Evolutionary conservation across 2,329 filamentous ascomycete species (phyloP).

Genomic region (Penicillium sp.): DNA sequence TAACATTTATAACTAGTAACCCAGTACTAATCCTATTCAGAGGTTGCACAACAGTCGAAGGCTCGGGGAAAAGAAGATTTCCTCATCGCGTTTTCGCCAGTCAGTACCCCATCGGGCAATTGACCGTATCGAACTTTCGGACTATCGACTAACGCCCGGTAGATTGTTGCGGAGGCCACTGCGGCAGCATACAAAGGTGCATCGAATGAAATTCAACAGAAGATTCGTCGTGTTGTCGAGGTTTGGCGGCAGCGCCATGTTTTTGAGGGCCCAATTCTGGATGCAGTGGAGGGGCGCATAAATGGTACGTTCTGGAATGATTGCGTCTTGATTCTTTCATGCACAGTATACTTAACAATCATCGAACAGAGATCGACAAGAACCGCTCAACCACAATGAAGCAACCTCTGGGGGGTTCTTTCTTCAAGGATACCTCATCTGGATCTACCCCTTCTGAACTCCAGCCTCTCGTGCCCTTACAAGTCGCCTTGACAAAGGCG

Average conservation of each 20-base stretch:
- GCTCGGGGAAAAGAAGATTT: constrained; percentile 90
- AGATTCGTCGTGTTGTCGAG: constrained; percentile 81
- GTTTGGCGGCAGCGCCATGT: constrained; percentile 87
- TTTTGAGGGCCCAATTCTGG: constrained; percentile 74
- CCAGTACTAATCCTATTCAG: constrained; percentile 43
- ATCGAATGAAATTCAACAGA: constrained; percentile 76
- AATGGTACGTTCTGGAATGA: constrained; percentile 54
- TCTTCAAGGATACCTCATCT: constrained; percentile 55
- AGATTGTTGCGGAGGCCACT: constrained; percentile 83
- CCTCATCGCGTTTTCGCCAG: constrained; percentile 79
- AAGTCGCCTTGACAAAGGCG: constrained; percentile 68
- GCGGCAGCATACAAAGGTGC: constrained; percentile 86
- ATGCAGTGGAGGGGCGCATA: constrained; percentile 70
- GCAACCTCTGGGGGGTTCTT: constrained; percentile 58
- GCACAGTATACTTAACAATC: too few relatives aligned
- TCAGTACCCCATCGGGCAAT: constrained; percentile 23
- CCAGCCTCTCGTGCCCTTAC: constrained; percentile 64
- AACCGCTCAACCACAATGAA: constrained; percentile 49
- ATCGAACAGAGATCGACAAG: constrained; percentile 49
- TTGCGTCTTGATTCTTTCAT: not conserved
- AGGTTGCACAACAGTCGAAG: constrained; percentile 94
- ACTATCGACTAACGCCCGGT: constrained; percentile 17
- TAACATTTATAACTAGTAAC: constrained; percentile 14
- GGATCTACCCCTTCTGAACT: constrained; percentile 68
- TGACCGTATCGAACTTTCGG: not conserved